Evolutionary conservation across 768 basidiomycete genomes (phyloP), one percentile per base, ranked within the genome.

Genomic region (Coprinopsis cinerea): DNA sequence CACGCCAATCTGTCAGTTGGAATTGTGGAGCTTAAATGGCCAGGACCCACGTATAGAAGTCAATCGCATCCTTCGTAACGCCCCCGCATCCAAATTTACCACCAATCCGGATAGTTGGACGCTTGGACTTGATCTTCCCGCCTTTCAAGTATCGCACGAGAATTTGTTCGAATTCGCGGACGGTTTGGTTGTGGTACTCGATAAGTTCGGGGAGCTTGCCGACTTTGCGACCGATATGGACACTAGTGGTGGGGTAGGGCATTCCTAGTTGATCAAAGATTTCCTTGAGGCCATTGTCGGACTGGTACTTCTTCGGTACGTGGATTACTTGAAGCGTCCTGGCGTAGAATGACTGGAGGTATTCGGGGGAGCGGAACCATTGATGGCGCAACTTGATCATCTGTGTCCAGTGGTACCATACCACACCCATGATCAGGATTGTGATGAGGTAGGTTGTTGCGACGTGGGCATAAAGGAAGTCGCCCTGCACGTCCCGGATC

Each of bases 341-440:
- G 1, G 94, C 91, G 61, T 96, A 93, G 74, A 98, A 96, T 1
- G 88, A 87, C 53, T 85, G 77, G 44, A 85, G 75, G 67, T 96
- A 94, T 60, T 90, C 88, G 6, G 88, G 85, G 2, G 88, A 90
- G 54, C 87, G 82, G 73, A 93, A 98, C 88, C 92, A 99, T 27
- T 76, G 71, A 55, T 79, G 76, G 2, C 95, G 85, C 1, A 99
- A 81, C 36, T 67, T 70, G 45, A 97, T 71, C 78, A 98, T 90
- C 39, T 72, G 70, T 40, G 65, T 73, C 90, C 89, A 92, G 63
- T 95, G 81, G 25, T 72, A 57, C 67, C 84, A 84, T 42, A 90
- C 78, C 59, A 80, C 82, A 58, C 64, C 79, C 61, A 90, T 77
- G 63, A 92, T 81, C 54, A 88, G 61, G 58, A 75, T 68, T 5